These are phyloP conservation scores for Fusarium sarcochroum DNA, from an alignment of 2,329 filamentous ascomycete genomes.

Conservation along the genomic window DNA sequence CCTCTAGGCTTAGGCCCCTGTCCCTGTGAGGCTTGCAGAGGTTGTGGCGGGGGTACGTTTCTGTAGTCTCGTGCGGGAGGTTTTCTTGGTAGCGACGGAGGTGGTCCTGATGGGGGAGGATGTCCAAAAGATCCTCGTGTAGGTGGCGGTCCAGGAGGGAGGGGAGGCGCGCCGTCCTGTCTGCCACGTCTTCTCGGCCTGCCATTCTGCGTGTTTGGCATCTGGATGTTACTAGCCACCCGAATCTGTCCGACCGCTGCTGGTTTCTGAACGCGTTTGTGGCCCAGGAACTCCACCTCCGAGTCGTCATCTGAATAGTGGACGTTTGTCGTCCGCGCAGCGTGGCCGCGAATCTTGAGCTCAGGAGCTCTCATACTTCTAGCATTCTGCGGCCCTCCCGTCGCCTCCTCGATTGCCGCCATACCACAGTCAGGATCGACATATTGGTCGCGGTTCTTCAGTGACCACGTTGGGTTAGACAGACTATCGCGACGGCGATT, in stretches of 20 bases:
- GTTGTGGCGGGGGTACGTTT: constrained; percentile 49
- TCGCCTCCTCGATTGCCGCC: constrained; percentile 55
- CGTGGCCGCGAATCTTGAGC: constrained; percentile 54
- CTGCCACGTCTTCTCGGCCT: constrained; percentile 33
- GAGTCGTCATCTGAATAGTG: constrained; percentile 65
- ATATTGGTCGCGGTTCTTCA: constrained; percentile 63
- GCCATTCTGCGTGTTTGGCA: constrained; percentile 48
- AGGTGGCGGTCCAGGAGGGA: constrained; percentile 52
- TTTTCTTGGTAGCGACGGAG: constrained; percentile 50
- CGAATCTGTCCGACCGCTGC: constrained; percentile 55
- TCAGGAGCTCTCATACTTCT: constrained; percentile 45
- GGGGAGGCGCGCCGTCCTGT: constrained; percentile 50
- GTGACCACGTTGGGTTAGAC: constrained; percentile 66
- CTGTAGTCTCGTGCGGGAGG: constrained; percentile 50
- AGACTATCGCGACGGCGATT: constrained; percentile 42
- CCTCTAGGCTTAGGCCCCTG: constrained; percentile 37
- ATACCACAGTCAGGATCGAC: constrained; percentile 61
- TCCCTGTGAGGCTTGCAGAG: constrained; percentile 31
- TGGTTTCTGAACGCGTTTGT: constrained; percentile 51
- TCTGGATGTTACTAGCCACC: constrained; percentile 58
- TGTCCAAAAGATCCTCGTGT: constrained; percentile 40
- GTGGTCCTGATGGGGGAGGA: constrained; percentile 45
- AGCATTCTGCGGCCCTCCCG: constrained; percentile 42
- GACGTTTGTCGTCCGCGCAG: constrained; percentile 55
- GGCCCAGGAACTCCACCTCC: constrained; percentile 60